A percentile compares a stretch with the other conserved stretches of the same genome.
These are phyloP conservation scores for Termitomyces eurrhizus DNA, from an alignment of 768 basidiomycete genomes.

Conservation along the genomic window DNA sequence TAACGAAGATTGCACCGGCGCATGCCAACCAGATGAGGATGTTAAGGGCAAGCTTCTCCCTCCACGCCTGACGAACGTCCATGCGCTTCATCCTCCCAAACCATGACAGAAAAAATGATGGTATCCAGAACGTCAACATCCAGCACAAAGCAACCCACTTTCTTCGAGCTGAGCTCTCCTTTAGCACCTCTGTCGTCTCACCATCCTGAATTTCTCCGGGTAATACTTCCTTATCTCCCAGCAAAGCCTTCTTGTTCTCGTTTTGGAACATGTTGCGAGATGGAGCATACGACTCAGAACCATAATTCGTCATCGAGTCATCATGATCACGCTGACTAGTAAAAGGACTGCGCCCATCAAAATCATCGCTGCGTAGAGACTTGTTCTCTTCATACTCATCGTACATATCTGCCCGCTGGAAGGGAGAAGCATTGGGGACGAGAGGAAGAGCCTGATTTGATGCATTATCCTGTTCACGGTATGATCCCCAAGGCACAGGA, in stretches of 20 bases:
- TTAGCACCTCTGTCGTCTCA: constrained; percentile 84
- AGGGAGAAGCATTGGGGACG: constrained; percentile 77
- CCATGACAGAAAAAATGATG: constrained; percentile 61
- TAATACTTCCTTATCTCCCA: constrained; percentile 77
- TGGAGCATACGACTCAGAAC: constrained; percentile 91
- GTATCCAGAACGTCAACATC: constrained; percentile 91
- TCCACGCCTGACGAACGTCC: constrained; percentile 94
- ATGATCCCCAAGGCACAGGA: constrained; percentile 31
- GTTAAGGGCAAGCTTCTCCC: constrained; percentile 94
- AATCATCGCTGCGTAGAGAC: constrained; percentile 73
- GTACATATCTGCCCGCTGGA: constrained; percentile 72
- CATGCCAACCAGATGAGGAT: constrained; percentile 95
- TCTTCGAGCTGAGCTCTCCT: constrained; percentile 74
- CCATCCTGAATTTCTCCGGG: constrained; percentile 84
- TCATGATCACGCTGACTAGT: constrained; percentile 77
- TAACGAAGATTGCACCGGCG: constrained; percentile 86
- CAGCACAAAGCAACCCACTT: constrained; percentile 88
- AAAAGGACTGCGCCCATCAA: constrained; percentile 72
- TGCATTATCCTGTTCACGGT: constrained; percentile 48
- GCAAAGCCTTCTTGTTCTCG: constrained; percentile 59
- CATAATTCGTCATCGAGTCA: constrained; percentile 76
- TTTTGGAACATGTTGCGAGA: constrained; percentile 95
- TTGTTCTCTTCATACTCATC: constrained; percentile 76
- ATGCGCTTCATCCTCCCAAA: constrained; percentile 91
- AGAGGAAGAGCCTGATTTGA: constrained; percentile 81